These are phyloP conservation scores for Austroboletus festivus DNA, from an alignment of 768 basidiomycete species.

Conservation along the genomic window DNA sequence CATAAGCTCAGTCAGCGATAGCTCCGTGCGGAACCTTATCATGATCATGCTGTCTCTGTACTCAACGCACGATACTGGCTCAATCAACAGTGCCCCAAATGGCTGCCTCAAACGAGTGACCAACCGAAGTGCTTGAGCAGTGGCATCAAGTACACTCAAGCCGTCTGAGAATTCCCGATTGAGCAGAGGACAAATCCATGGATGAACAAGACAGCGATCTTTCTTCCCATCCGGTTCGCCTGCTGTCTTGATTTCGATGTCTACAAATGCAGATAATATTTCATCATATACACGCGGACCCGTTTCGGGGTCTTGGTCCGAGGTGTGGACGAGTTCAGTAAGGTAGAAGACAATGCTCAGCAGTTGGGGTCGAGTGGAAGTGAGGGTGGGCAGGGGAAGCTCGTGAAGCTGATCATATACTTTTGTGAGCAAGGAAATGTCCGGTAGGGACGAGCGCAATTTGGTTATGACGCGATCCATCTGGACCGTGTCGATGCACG, in stretches of 20 bases:
- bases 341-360: slow-evolving; percentile 3
- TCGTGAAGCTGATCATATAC: not conserved
- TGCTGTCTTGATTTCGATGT: slow-evolving; percentile 3
- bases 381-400: not conserved
- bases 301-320: too few species aligned
- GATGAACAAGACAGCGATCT: slow-evolving; percentile 6
- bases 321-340: not conserved
- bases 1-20: not conserved
- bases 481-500: not conserved
- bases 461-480: not conserved
- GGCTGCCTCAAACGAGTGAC: too few species aligned
- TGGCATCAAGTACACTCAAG: not conserved
- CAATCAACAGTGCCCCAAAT: slow-evolving; percentile 6
- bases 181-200: slow-evolving; percentile 11
- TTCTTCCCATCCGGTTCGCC: not conserved
- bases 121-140: not conserved
- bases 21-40: slow-evolving; percentile 1
- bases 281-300: too few species aligned
- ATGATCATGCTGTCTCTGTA: slow-evolving; percentile 7
- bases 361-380: not conserved
- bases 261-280: not conserved
- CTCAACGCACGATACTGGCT: not conserved
- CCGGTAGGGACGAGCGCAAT: not conserved
- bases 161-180: not conserved
- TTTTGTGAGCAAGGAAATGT: not conserved